Percentiles rank a stretch among this genome's conserved stretches.
Conservation (phyloP, 768 basidiomycete species). For the Piloderma croceum region DNA sequence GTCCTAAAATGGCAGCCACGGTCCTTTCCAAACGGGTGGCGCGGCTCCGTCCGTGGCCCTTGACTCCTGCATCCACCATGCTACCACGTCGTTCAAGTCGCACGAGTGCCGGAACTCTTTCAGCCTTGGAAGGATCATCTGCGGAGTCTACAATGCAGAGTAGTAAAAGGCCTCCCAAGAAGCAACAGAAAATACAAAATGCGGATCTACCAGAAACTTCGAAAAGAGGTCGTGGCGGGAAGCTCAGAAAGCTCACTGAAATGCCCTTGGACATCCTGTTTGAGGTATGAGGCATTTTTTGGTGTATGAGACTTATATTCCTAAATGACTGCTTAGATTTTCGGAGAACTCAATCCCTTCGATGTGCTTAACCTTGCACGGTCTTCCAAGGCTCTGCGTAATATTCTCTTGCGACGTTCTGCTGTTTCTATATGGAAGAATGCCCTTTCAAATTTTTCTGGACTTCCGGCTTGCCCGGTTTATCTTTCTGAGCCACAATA, state of each 20-base stretch:
- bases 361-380: slow-evolving; percentile 19
- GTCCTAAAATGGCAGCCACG: no score
- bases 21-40: no score
- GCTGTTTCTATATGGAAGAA: slow-evolving; percentile 20
- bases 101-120: no score
- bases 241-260: slow-evolving; percentile 25
- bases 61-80: no score
- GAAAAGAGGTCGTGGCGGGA: slow-evolving; percentile 21
- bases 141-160: no score
- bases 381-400: slow-evolving; percentile 17
- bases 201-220: no score
- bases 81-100: no score
- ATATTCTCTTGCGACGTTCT: slow-evolving; percentile 16
- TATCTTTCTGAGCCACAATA: slow-evolving; percentile 14
- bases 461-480: slow-evolving; percentile 12
- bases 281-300: background rate
- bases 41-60: no score
- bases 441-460: slow-evolving; percentile 11
- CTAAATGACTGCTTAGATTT: slow-evolving; percentile 12
- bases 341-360: slow-evolving; percentile 11
- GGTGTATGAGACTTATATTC: background rate
- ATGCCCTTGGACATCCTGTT: slow-evolving; percentile 30
- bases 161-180: no score
- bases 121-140: no score
- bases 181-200: no score